Conservation (phyloP, 768 basidiomycete species). For the Tulasnella sp. region DNA sequence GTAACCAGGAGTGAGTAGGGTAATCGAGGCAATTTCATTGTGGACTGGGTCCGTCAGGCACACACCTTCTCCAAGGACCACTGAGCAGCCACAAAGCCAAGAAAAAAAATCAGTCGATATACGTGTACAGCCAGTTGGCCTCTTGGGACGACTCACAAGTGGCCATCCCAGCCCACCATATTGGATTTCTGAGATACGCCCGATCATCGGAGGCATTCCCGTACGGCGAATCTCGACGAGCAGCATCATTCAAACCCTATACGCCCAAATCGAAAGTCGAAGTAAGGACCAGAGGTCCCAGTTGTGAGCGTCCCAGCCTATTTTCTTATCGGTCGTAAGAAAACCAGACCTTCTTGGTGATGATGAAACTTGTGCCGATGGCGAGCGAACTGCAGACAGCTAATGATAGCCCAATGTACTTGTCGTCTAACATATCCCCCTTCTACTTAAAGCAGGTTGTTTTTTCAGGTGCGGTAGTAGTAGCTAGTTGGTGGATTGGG, state of each 20-base stretch:
- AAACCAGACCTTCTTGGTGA: conserved; percentile 85
- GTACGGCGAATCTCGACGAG: conserved; percentile 45
- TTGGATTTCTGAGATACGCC: conserved; percentile 79
- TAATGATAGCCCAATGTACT: conserved; percentile 87
- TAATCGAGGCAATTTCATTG: background rate
- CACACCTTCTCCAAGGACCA: conserved; percentile 87
- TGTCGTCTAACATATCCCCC: conserved; percentile 72
- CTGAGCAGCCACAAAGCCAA: conserved; percentile 37
- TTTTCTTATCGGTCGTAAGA: background rate
- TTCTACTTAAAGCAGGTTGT: background rate
- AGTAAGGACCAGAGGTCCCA: background rate
- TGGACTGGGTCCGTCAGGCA: background rate
- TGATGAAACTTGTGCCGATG: conserved; percentile 95
- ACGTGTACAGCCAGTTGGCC: background rate
- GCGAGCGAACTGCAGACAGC: conserved; percentile 77
- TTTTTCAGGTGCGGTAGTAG: background rate
- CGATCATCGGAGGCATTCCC: conserved; percentile 69
- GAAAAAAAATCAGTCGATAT: background rate
- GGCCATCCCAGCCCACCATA: conserved; percentile 96
- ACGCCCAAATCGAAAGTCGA: background rate
- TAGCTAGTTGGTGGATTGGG: background rate
- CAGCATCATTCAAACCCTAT: conserved; percentile 86
- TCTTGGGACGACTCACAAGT: conserved; percentile 51
- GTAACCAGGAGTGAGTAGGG: background rate
- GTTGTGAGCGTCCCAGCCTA: background rate